These are phyloP conservation scores for Phalaenopsis equestris DNA, from an alignment of 106 monocot species.

Conservation along the genomic window DNA sequence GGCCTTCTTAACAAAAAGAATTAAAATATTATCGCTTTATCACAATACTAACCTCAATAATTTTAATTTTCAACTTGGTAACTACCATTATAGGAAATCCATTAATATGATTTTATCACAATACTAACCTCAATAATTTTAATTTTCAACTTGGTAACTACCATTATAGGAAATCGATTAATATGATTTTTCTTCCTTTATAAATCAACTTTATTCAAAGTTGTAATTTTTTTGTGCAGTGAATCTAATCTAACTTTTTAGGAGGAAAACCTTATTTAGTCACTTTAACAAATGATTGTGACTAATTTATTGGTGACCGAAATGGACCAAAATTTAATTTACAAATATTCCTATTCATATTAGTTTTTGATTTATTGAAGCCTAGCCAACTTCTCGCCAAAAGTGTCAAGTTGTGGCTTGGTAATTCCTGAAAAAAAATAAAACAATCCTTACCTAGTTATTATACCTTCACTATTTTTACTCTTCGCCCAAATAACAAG, in stretches of 20 bases:
- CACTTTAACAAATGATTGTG: neutral
- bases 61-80: no score
- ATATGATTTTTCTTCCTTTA: no score
- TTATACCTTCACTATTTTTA: neutral
- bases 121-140: no score
- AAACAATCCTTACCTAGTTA: neutral
- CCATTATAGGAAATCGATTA: no score
- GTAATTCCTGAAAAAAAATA: neutral
- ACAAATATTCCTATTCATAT: neutral
- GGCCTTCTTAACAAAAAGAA: no score
- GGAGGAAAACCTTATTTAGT: neutral
- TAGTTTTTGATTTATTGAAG: neutral
- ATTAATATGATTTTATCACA: no score
- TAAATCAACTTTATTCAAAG: neutral
- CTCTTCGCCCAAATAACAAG: neutral
- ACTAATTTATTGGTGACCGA: neutral
- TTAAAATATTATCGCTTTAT: no score
- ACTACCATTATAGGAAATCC: no score
- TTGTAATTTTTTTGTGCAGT: neutral
- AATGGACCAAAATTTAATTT: neutral
- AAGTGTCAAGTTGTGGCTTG: neutral
- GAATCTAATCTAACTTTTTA: no score
- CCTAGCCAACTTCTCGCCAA: neutral
- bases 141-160: no score
- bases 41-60: no score